Base-by-base conservation (phyloP, 441 rosid species). In the Sinapis alba region DNA sequence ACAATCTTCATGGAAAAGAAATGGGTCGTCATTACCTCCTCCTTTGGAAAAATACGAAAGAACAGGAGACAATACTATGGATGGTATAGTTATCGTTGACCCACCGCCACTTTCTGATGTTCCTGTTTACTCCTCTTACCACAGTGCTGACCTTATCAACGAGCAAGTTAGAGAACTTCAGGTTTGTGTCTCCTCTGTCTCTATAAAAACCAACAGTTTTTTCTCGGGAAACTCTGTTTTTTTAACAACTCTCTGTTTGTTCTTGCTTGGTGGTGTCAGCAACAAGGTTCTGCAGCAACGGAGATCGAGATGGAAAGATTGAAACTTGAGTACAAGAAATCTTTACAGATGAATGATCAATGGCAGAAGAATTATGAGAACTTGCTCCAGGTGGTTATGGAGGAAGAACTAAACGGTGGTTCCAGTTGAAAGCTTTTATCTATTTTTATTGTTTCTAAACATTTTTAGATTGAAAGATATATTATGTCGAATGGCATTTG, bases 301-400 rank as follows among this genome's bases (percentile, higher is more conserved):
- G 92, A 92, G 82, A 86, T 88, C 67, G 94, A 89, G 82, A 72
- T 83, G 75, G 94, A 84, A 79, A 87, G 84, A 79, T 65, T 86
- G 66, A 89, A 87, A 87, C 81, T 60, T 58, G 93, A 87, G 61
- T 41, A 70, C 54, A 65, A 74, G 36, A 84, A 72, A 72, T 73
- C 80, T 1, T 27, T 65, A 68, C 81, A 85, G 74, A 81, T 84
- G 86, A 84, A 80, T 78, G 77, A 79, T 56, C 88, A 86, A 60
- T 87, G 89, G 97, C 86, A 86, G 85, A 88, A 83, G 81, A 86
- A 79, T 79, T 83, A 84, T 27, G 88, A 81, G 53, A 83, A 84
- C 77, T 66, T 90, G 83, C 91, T 87, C 61, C 83, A 84, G 24
- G 90, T 85, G 76, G 69, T 90, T 51, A 72, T 89, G 82, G 86